phyloP scores from a whole-genome alignment of 441 rosid species.

The Erodium moschatum region DNA sequence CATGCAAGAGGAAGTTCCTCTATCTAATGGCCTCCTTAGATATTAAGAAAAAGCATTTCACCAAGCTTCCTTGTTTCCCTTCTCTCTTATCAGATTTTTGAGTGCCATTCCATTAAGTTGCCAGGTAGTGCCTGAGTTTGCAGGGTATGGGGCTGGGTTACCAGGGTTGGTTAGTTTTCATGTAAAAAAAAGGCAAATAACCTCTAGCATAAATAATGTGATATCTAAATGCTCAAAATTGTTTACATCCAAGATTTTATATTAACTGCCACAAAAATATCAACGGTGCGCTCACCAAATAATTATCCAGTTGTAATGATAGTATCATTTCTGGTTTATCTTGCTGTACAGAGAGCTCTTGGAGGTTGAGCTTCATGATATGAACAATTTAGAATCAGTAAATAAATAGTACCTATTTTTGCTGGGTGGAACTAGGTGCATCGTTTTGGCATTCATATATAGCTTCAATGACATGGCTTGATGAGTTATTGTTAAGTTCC shows the following conservation, averaged over 20 bases:
- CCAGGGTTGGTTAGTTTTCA: not conserved
- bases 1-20: not conserved
- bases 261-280: no score
- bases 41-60: no score
- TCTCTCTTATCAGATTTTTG: not conserved
- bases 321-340: not conserved
- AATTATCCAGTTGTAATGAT: not conserved
- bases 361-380: not conserved
- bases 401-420: not conserved
- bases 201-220: not conserved
- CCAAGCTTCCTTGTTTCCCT: no score
- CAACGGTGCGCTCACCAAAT: no score
- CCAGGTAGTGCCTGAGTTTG: not conserved
- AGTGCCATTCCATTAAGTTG: not conserved
- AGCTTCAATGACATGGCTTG: not conserved
- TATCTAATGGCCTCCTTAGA: not conserved
- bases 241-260: no score
- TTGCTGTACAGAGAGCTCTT: not conserved
- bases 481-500: no score
- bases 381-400: not conserved
- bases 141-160: not conserved
- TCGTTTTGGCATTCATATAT: not conserved
- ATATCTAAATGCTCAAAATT: no score
- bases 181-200: not conserved
- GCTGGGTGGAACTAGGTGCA: not conserved